Evolutionary conservation across 2,329 filamentous ascomycete genomes (phyloP), one percentile per base, ranked within the genome.

Genomic region (Penicillium aurantiogriseum): DNA sequence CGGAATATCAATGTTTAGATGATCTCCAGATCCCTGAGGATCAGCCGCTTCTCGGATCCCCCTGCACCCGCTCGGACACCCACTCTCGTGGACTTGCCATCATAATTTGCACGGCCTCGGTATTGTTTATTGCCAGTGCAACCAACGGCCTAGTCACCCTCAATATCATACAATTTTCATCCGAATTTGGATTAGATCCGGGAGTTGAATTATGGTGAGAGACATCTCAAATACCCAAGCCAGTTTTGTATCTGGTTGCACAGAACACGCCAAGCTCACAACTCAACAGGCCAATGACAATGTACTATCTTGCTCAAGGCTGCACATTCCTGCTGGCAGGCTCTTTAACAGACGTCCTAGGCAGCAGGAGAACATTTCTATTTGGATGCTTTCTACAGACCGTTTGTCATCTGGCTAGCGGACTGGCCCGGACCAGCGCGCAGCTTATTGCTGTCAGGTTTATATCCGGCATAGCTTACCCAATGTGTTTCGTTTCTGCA

Each of bases 241-340:
- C 31, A 15, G 31, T 33, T 33, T 33, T 15, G 31, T 33, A 17
- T 29, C 7, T 31, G 47, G 33, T 13, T 39, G 29, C 47, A 46
- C n/a, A 13, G 15, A 40, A 54, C 10, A 47, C 4, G 25, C 15
- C 4, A 21, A 42, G 23, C 53, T 51, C 6, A 56, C 36, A 8
- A 19, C 8, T 9, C n/a, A 1, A 38, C 35, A 56, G 54, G 54
- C 54, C 54, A 52, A 40, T 56, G 27, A 47, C 49, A 8, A 40
- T 56, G 35, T 33, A 53, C 42, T 56, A 46, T 35, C 49, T 56
- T 9, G 48, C 49, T 15, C 54, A 56, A 40, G 54, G 49, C 29
- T 56, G 54, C 35, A 61, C 56, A 17, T 45, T 61, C 36, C 15
- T 59, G 15, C 56, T 56, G n/a, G 56, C 56, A n/a, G 58, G 52